Percentiles rank a stretch among this genome's conserved stretches.
Evolutionary conservation across 2,329 filamentous ascomycete genomes (phyloP).

Genomic region (Pochonia chlamydosporia): DNA sequence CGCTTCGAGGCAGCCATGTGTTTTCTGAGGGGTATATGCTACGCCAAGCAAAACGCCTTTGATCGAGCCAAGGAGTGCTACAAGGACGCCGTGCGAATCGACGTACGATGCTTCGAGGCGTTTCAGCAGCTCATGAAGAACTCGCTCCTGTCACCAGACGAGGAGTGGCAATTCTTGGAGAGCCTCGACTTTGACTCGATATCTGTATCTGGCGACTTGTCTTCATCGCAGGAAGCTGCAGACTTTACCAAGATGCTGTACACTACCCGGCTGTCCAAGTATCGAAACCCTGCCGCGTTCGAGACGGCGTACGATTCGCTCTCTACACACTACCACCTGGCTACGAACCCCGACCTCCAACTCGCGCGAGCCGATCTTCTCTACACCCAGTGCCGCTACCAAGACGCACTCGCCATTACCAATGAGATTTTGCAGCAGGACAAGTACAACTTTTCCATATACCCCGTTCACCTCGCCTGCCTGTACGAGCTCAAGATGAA

Average conservation of each 20-base stretch:
- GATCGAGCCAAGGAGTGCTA: slow-evolving; percentile 97
- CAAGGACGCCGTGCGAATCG: slow-evolving; percentile 93
- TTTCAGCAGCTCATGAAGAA: slow-evolving; percentile 98
- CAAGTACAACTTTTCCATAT: slow-evolving; percentile 82
- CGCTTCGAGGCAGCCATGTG: slow-evolving; percentile 97
- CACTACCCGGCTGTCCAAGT: slow-evolving; percentile 91
- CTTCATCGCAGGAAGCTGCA: slow-evolving; percentile 75
- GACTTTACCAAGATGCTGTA: slow-evolving; percentile 96
- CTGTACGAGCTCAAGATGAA: slow-evolving; percentile 82
- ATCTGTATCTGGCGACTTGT: slow-evolving; percentile 56
- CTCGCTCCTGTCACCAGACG: slow-evolving; percentile 79
- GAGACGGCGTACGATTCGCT: slow-evolving; percentile 83
- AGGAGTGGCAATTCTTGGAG: slow-evolving; percentile 85
- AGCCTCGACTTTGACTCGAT: slow-evolving; percentile 88
- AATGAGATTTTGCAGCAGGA: slow-evolving; percentile 75
- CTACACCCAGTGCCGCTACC: slow-evolving; percentile 92
- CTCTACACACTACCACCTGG: slow-evolving; percentile 87
- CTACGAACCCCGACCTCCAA: slow-evolving; percentile 81
- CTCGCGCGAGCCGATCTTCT: slow-evolving; percentile 85
- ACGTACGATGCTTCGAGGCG: slow-evolving; percentile 96
- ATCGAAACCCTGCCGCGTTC: slow-evolving; percentile 79
- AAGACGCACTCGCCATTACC: slow-evolving; percentile 78
- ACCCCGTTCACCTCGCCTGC: slow-evolving; percentile 87
- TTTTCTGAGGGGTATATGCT: slow-evolving; percentile 87
- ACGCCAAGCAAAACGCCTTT: slow-evolving; percentile 94